Percentiles rank a stretch among this genome's conserved stretches.
Conservation (phyloP, 345 rosid genomes). For the Arabidopsis arenosa region DNA sequence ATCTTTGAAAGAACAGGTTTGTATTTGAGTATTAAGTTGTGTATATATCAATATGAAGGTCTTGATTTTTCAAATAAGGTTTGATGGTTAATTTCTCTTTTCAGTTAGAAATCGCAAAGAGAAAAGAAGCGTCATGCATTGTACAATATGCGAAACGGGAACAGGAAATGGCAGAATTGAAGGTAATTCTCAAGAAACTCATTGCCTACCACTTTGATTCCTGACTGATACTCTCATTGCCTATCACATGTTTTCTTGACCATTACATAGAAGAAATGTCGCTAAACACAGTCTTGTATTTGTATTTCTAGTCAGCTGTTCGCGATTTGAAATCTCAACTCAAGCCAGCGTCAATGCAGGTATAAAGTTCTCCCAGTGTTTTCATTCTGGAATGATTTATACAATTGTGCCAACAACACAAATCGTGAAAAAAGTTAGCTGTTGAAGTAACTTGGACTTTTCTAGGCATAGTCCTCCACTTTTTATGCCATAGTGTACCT, state of each 20-base stretch:
- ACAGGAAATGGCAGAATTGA: constrained; percentile 93
- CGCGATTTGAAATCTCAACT: constrained; percentile 92
- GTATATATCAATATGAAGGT: constrained; percentile 15
- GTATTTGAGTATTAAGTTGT: constrained; percentile 28
- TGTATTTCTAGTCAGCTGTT: constrained; percentile 76
- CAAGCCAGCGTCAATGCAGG: constrained; percentile 99
- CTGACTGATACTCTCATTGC: background rate
- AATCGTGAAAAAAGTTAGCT: constrained; percentile 10
- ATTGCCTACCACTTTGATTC: background rate
- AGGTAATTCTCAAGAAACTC: constrained; percentile 50
- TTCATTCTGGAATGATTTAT: constrained; percentile 8
- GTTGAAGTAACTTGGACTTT: background rate
- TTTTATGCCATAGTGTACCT: background rate
- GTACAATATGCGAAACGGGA: constrained; percentile 94
- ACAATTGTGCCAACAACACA: background rate
- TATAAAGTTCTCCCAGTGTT: constrained; percentile 39
- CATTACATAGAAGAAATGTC: constrained; percentile 7
- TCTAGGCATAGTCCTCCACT: constrained; percentile 1
- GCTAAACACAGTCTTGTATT: constrained; percentile 14
- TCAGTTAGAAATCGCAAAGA: constrained; percentile 91
- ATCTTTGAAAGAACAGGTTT: constrained; percentile 83
- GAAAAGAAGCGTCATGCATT: constrained; percentile 97
- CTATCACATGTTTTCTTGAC: constrained; percentile 16
- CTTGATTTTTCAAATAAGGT: constrained; percentile 17
- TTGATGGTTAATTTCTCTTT: constrained; percentile 37